A percentile compares a stretch with the other conserved stretches of the same genome.
These are phyloP conservation scores for Botrytis byssoidea DNA, from an alignment of 2,329 filamentous ascomycete genomes.

Conservation along the genomic window DNA sequence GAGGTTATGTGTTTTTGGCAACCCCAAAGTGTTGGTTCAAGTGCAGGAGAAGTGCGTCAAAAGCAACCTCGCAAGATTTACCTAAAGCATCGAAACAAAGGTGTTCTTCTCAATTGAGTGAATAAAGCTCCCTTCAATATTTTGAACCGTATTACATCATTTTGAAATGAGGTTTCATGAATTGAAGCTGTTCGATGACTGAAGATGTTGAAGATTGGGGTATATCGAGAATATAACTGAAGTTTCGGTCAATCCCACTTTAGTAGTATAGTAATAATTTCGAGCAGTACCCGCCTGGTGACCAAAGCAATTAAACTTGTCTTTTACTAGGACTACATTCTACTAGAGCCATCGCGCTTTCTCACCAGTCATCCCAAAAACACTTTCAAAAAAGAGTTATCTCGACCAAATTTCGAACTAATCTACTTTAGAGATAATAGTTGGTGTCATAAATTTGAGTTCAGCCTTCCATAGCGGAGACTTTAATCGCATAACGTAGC, in stretches of 20 bases:
- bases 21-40: not conserved
- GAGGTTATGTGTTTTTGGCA: not conserved
- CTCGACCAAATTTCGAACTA: not conserved
- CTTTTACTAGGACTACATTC: not conserved
- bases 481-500: not conserved
- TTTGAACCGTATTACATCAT: too few relatives aligned
- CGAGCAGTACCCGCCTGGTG: not conserved
- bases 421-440: not conserved
- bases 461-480: not conserved
- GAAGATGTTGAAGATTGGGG: not conserved
- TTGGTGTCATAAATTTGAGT: not conserved
- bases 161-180: not conserved
- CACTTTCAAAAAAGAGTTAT: not conserved
- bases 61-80: not conserved
- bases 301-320: not conserved
- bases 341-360: not conserved
- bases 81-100: not conserved
- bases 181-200: not conserved
- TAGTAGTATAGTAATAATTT: not conserved
- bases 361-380: not conserved
- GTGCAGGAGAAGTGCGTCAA: not conserved
- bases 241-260: not conserved
- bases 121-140: not conserved
- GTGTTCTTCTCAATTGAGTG: not conserved
- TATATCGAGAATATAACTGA: not conserved